Base-by-base conservation (phyloP, 495 filamentous ascomycete species). In the Penicillium soppii region DNA sequence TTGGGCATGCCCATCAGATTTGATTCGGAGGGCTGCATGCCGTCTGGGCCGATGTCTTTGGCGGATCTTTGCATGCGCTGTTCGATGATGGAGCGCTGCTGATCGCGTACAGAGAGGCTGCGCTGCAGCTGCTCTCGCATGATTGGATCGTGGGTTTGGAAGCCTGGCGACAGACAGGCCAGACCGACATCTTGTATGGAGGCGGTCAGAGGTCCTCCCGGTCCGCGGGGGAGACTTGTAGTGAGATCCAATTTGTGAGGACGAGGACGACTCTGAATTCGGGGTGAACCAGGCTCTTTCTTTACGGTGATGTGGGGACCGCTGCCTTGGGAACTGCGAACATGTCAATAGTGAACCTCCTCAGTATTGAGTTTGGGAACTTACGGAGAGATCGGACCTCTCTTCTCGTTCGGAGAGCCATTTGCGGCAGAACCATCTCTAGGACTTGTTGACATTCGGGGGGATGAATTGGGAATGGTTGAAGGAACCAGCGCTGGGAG, bases 121-220 rank as follows among this genome's bases (percentile, higher is more conserved):
- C 91, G 84, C 66, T 97, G 90, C 51, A 98, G 71, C 63, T 97
- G 92, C 68, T 97, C 90, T 57, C 91, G 83, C 91, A 96, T 96
- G 10, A 86, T 79, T n/a, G 94, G 94, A 70, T 98, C 92, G 56
- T 97, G 86, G 1, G 94, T 97, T 41, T 91, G 85, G 65, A 98
- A 97, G 21, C 94, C 94, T 0, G 94, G 94, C 12, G 92, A 97
- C 43, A 98, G 75, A 59, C 94, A 98, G 19, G 92, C 92, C 50
- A 97, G 79, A 36, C 94, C 94, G 12, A 98, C 90, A 64, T 95
- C 87, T 60, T 96, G 91, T 71, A 97, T 92, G 16, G 71, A 84
- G 23, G 86, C 84, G 5, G 90, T 94, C 71, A 96, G 77, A 21
- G 88, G 91, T 19, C 87, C 84, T 32, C 82, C 90, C 2, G 88